Evolutionary conservation across 495 filamentous ascomycete genomes (phyloP).

Genomic region (Eremomyces bilateralis): DNA sequence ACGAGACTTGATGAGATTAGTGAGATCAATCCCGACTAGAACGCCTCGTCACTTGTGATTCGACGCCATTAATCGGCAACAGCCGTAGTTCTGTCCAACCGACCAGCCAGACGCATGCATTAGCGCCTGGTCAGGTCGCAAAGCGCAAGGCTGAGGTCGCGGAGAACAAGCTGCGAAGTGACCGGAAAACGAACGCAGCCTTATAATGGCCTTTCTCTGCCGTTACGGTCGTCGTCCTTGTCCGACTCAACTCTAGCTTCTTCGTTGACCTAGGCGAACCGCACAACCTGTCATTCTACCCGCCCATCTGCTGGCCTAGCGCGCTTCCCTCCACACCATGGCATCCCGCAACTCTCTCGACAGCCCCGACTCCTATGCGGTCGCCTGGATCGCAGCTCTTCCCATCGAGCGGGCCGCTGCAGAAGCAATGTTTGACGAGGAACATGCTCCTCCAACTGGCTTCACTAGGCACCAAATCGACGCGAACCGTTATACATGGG

Average conservation of each 20-base stretch:
- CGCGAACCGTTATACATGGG: slow-evolving; percentile 18
- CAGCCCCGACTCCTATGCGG: slow-evolving; percentile 21
- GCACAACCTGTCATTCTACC: too few relatives aligned
- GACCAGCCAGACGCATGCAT: background rate
- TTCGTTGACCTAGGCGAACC: too few relatives aligned
- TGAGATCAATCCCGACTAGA: background rate
- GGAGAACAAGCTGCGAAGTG: too few relatives aligned
- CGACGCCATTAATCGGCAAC: background rate
- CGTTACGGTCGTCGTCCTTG: background rate
- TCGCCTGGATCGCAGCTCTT: slow-evolving; percentile 28
- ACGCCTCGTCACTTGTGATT: background rate
- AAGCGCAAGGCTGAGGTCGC: too few relatives aligned
- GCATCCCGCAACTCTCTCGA: background rate
- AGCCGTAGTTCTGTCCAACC: background rate
- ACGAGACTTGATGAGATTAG: background rate
- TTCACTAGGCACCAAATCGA: too few relatives aligned
- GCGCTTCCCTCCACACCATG: background rate
- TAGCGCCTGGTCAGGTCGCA: too few relatives aligned
- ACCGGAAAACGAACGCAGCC: background rate
- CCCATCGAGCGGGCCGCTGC: background rate
- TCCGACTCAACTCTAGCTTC: background rate
- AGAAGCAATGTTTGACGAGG: slow-evolving; percentile 1
- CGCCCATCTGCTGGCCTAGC: background rate
- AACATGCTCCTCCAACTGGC: background rate
- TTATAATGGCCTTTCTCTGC: background rate